These are phyloP conservation scores for Amanita rimosa DNA, from an alignment of 768 basidiomycete species.

Conservation along the genomic window DNA sequence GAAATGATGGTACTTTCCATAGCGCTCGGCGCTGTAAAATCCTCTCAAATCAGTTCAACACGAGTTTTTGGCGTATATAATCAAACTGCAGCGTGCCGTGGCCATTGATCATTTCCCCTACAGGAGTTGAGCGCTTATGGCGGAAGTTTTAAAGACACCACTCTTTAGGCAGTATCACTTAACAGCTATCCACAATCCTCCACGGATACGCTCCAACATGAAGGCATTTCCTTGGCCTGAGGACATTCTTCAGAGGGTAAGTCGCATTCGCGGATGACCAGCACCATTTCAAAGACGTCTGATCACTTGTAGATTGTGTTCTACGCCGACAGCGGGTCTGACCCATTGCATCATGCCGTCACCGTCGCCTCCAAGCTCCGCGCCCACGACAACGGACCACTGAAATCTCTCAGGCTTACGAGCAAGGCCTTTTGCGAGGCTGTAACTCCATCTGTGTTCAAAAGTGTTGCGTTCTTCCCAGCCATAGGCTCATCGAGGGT, in stretches of 20 bases:
- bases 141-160: background rate
- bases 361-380: background rate
- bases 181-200: background rate
- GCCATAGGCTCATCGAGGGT: background rate
- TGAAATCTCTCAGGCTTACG: constrained; percentile 1
- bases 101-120: background rate
- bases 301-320: background rate
- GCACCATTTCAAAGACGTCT: background rate
- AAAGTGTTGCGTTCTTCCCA: constrained; percentile 1
- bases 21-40: too few relatives aligned
- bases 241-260: background rate
- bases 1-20: too few relatives aligned
- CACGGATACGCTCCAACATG: background rate
- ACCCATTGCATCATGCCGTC: background rate
- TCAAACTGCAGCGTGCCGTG: background rate
- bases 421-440: background rate
- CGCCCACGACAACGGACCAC: background rate
- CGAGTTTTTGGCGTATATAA: too few relatives aligned
- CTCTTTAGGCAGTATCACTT: background rate
- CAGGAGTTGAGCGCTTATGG: background rate
- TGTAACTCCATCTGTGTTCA: background rate
- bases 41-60: too few relatives aligned
- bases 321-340: background rate
- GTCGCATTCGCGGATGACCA: background rate
- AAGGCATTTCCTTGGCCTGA: background rate